These are phyloP conservation scores for Sporobolomyces roseus DNA, from an alignment of 768 basidiomycete genomes.

Conservation along the genomic window DNA sequence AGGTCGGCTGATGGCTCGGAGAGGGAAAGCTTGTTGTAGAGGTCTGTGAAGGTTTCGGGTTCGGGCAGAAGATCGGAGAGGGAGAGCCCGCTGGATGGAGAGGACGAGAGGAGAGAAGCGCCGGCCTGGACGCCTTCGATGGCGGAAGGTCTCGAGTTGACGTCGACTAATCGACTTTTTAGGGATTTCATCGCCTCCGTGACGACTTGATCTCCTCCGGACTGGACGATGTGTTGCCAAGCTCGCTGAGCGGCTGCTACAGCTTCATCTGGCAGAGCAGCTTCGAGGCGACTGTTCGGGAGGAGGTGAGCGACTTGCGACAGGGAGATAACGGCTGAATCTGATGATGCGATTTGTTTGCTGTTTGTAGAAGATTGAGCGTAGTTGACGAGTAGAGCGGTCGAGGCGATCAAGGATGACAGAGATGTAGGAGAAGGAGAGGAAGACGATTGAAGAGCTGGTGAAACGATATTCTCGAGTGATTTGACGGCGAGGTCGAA, in stretches of 20 bases:
- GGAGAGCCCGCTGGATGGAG: not conserved
- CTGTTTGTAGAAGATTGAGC: not conserved
- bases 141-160: not conserved
- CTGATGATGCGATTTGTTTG: not conserved
- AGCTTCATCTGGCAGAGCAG: slow-evolving; percentile 5
- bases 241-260: slow-evolving; percentile 18
- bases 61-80: not conserved
- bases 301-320: slow-evolving; percentile 28
- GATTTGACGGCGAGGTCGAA: not conserved
- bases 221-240: not conserved
- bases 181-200: not conserved
- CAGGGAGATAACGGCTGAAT: not conserved
- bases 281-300: slow-evolving; percentile 6
- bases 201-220: not conserved
- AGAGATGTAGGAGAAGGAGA: not conserved
- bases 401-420: slow-evolving; percentile 9
- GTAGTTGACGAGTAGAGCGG: slow-evolving; percentile 9
- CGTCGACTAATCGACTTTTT: not conserved
- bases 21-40: slow-evolving; percentile 12
- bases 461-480: not conserved
- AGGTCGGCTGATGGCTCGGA: slow-evolving; percentile 33
- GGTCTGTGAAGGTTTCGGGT: not conserved
- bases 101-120: not conserved
- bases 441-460: not conserved
- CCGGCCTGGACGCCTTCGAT: slow-evolving; percentile 24